Evolutionary conservation across 371 early-diverging fungal species (phyloP).

Genomic region (Gilbertella persicaria): DNA sequence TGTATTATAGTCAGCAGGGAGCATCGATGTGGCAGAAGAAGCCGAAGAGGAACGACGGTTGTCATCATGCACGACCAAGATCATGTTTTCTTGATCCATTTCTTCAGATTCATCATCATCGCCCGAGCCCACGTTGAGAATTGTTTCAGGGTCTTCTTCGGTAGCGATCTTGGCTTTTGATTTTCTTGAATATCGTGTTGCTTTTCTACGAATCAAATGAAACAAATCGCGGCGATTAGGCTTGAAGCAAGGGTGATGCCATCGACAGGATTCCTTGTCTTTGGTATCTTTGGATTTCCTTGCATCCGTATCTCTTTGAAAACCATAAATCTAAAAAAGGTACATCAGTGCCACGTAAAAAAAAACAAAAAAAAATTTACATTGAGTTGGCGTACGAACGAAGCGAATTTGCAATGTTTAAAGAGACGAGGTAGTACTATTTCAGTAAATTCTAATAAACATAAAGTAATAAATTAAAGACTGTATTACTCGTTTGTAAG

Average conservation of each 20-base stretch:
- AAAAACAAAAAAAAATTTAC: constrained; percentile 23
- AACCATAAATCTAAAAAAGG: constrained; percentile 49
- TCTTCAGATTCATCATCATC: constrained; percentile 40
- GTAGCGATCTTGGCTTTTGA: constrained; percentile 26
- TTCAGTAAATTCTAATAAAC: constrained; percentile 48
- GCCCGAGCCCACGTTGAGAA: constrained; percentile 36
- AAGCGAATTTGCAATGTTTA: constrained; percentile 60
- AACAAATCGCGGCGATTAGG: constrained; percentile 52
- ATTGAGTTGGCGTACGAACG: constrained; percentile 58
- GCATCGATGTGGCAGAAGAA: constrained; percentile 11
- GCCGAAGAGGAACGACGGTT: constrained; percentile 17
- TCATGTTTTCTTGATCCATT: constrained; percentile 1
- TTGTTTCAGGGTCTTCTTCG: constrained; percentile 41
- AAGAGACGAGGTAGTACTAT: constrained; percentile 51
- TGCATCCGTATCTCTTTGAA: constrained; percentile 58
- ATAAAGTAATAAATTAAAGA: neutral
- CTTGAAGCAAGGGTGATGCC: constrained; percentile 52
- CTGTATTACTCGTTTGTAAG: neutral
- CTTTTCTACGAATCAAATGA: constrained; percentile 50
- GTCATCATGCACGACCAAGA: neutral
- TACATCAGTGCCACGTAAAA: neutral
- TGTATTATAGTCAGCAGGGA: constrained; percentile 3
- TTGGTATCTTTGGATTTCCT: constrained; percentile 55
- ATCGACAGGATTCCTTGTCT: constrained; percentile 53
- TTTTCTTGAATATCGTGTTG: constrained; percentile 40